Percentiles rank a stretch among this genome's conserved stretches.
Evolutionary conservation across 257 asterid genomes (phyloP).

Genomic region (Solanum corneliomulleri): DNA sequence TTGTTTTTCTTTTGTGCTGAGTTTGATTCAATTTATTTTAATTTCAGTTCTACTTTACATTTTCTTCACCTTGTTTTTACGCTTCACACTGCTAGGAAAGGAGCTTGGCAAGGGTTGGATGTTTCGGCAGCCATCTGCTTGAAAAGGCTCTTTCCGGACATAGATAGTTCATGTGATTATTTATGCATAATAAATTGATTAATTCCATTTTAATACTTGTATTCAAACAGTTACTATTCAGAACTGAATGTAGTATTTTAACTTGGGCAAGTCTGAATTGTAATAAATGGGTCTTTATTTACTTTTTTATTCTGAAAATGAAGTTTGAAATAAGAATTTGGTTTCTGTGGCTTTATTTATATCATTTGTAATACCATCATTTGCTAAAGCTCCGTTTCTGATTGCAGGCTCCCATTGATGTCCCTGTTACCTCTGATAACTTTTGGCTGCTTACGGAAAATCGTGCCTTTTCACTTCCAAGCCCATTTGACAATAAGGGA

Average conservation of each 20-base stretch:
- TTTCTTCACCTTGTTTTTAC: neutral
- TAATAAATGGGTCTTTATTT: neutral
- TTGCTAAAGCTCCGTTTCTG: neutral
- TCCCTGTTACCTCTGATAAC: slow-evolving; percentile 85
- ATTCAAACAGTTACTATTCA: neutral
- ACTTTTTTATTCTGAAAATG: neutral
- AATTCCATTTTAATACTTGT: neutral
- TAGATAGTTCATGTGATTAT: neutral
- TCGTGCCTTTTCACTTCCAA: slow-evolving; percentile 65
- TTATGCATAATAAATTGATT: neutral
- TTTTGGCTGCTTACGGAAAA: slow-evolving; percentile 75
- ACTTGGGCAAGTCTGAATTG: neutral
- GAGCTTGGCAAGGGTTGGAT: neutral
- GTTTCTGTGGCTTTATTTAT: neutral
- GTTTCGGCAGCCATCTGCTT: neutral
- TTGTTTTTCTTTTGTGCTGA: neutral
- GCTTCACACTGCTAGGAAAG: neutral
- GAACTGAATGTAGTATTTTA: neutral
- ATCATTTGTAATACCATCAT: neutral
- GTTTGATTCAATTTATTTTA: neutral
- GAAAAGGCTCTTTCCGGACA: neutral
- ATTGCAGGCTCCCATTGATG: slow-evolving; percentile 79
- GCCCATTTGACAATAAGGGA: slow-evolving; percentile 78
- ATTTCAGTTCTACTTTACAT: neutral
- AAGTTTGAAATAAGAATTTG: neutral